phyloP scores from a whole-genome alignment of 2,329 filamentous ascomycete species.

The Xylaria sp. region DNA sequence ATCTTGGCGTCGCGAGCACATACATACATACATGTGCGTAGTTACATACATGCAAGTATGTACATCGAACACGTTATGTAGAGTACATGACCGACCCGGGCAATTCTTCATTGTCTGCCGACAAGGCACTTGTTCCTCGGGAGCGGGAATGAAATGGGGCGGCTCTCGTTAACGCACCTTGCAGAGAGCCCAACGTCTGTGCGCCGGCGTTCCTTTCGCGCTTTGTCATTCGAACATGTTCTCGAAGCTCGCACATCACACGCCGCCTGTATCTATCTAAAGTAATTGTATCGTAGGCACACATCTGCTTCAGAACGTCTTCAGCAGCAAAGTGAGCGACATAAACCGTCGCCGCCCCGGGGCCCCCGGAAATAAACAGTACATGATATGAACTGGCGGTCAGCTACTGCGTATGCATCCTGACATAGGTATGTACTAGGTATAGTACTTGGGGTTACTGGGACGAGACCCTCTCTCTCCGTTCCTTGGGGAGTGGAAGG shows the following conservation, averaged over 20 bases:
- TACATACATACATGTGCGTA: too few species aligned
- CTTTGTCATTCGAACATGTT: constrained; percentile 28
- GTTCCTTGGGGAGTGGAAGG: background rate
- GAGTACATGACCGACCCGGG: too few species aligned
- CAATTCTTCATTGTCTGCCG: constrained; percentile 27
- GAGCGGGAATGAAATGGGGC: constrained; percentile 34
- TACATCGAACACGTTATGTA: too few species aligned
- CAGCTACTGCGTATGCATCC: constrained; percentile 41
- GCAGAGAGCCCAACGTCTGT: constrained; percentile 35
- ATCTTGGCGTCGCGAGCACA: too few species aligned
- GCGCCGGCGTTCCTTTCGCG: constrained; percentile 28
- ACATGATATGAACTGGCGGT: constrained; percentile 56
- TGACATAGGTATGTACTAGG: constrained; percentile 9
- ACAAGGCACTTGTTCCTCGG: constrained; percentile 33
- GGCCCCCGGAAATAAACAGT: constrained; percentile 33
- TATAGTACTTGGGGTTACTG: background rate
- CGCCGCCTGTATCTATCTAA: too few species aligned
- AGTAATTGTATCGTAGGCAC: too few species aligned
- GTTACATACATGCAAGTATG: too few species aligned
- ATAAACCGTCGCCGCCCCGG: constrained; percentile 27
- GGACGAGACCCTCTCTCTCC: background rate
- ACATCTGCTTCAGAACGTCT: too few species aligned
- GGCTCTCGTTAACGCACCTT: constrained; percentile 32
- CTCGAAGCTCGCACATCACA: constrained; percentile 23
- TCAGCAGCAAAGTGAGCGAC: constrained; percentile 4